These are phyloP conservation scores for Boletus smithii DNA, from an alignment of 1,284 basidiomycete genomes.

Conservation along the genomic window DNA sequence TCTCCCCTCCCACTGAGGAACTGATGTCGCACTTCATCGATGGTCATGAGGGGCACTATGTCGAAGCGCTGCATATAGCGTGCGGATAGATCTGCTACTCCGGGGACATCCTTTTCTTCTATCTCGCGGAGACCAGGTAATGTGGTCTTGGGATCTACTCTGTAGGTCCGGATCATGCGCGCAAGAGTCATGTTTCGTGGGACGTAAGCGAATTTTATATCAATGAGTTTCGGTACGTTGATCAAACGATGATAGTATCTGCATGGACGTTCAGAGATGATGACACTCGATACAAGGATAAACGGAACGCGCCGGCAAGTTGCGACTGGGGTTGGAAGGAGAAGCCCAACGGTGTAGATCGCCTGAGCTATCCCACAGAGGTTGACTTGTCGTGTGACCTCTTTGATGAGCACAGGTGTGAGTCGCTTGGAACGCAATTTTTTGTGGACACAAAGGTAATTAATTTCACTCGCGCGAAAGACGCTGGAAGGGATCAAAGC, in stretches of 20 bases:
- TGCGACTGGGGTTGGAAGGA: constrained; percentile 87
- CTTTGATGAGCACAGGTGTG: constrained; percentile 96
- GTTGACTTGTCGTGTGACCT: constrained; percentile 93
- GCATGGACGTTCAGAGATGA: constrained; percentile 8
- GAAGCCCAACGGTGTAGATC: constrained; percentile 91
- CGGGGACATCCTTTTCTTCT: constrained; percentile 72
- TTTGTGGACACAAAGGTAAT: constrained; percentile 98
- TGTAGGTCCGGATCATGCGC: constrained; percentile 75
- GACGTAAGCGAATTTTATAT: constrained; percentile 87
- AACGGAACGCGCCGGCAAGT: constrained; percentile 62
- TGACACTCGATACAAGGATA: neutral
- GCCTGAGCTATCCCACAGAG: constrained; percentile 93
- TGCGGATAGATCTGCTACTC: constrained; percentile 73
- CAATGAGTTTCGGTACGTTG: constrained; percentile 90
- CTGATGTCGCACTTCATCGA: constrained; percentile 85
- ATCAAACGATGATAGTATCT: constrained; percentile 94
- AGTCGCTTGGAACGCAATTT: constrained; percentile 94
- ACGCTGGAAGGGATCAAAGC: constrained; percentile 42
- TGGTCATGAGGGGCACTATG: constrained; percentile 73
- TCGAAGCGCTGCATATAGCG: constrained; percentile 87
- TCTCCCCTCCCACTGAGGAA: constrained; percentile 82
- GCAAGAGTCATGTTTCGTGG: constrained; percentile 84
- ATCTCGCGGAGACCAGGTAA: constrained; percentile 82
- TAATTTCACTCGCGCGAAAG: constrained; percentile 85
- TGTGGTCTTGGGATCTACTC: constrained; percentile 55